phyloP scores from a whole-genome alignment of 2,329 filamentous ascomycete species.

The Botrytis aclada region DNA sequence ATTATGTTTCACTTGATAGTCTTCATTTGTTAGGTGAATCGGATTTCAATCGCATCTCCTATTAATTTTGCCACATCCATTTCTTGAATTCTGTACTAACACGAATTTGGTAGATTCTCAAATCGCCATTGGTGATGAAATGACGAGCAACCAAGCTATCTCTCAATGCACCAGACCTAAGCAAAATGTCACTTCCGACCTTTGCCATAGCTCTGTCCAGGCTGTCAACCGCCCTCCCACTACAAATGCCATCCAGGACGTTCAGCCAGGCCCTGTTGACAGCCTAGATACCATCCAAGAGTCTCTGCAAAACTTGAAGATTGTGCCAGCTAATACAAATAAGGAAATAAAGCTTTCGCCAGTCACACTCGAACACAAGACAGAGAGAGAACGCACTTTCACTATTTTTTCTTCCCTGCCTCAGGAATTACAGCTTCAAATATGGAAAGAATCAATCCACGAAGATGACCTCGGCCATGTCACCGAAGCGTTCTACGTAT shows the following conservation, averaged over 20 bases:
- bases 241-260: not conserved
- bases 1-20: not conserved
- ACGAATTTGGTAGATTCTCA: not conserved
- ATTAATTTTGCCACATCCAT: too few relatives aligned
- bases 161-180: not conserved
- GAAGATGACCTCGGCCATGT: not conserved
- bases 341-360: not conserved
- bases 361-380: not conserved
- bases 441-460: not conserved
- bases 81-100: not conserved
- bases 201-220: not conserved
- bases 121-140: too few relatives aligned
- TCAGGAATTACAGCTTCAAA: not conserved
- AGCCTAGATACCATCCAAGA: not conserved
- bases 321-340: not conserved
- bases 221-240: not conserved
- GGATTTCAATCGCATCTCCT: not conserved
- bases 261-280: not conserved
- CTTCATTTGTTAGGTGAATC: not conserved
- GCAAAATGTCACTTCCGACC: not conserved
- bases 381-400: not conserved
- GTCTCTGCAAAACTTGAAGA: not conserved
- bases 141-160: not conserved
- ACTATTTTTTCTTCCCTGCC: not conserved
- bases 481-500: not conserved